Evolutionary conservation across 2,329 filamentous ascomycete species (phyloP), one percentile per base, ranked within the genome.

Genomic region (Pyricularia sp.): DNA sequence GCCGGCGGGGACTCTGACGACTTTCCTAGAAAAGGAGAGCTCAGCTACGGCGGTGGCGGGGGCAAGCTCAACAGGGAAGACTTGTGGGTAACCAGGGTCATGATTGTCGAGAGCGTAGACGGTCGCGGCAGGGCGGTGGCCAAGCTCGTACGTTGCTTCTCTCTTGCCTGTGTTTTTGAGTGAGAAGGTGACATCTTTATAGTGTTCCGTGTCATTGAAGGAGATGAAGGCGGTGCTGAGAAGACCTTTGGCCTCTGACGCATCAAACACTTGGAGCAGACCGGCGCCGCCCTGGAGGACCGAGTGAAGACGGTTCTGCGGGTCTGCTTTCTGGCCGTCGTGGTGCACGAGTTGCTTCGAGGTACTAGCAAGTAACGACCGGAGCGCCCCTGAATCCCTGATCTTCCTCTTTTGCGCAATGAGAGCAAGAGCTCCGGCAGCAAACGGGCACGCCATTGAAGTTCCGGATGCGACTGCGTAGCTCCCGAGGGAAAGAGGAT

Each of bases 141-240:
- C 72, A 40, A 80, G 69, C n/a, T 69, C 70, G 69, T 78, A 80
- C 4, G 73, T 75, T 24, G 75, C 69, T 4, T 70, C 70, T 35
- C 72, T 69, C 10, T 68, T 66, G 55, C 74, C 78, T 12, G 70
- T 72, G 70, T 81, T 80, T 60, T 70, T 72, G 69, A 81, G 73
- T 57, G 70, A 74, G 67, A 80, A 77, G 62, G 71, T 71, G n/a
- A 71, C 81, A 8, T 76, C 75, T 1, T 83, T 81, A 59, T 86
- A 75, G 70, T 87, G 84, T 65, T 86, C 84, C 0, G 74, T 77
- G 53, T 84, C 82, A 63, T 81, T 77, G 64, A 72, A 74, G 0
- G 83, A 86, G 1, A 81, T 71, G 65, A 73, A 76, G 8, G 72
- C 72, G 0, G 74, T 72, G 61, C 73, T 73, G 16, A 80, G 70